Conservation (phyloP, 805 yeast species). For the Teunomyces panamensis region DNA sequence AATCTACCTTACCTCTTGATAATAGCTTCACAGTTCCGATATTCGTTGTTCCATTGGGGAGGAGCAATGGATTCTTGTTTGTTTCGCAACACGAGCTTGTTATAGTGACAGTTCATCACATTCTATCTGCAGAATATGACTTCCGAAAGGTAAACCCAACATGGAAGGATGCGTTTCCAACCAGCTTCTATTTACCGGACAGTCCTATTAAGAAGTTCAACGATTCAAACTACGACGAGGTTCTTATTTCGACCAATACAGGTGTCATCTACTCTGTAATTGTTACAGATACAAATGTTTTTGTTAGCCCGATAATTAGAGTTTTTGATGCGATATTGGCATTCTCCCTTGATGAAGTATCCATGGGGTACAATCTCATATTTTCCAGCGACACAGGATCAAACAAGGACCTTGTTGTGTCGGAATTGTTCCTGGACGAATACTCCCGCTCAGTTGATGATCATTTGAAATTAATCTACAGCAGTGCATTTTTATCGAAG, state of each 20-base stretch:
- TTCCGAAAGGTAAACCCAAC: conserved; percentile 21
- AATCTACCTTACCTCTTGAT: conserved; percentile 39
- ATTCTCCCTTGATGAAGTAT: conserved; percentile 23
- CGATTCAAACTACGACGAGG: conserved; percentile 17
- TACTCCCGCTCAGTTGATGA: neutral
- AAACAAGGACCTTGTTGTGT: conserved; percentile 33
- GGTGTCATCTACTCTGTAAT: conserved; percentile 33
- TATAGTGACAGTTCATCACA: conserved; percentile 41
- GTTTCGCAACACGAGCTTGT: conserved; percentile 32
- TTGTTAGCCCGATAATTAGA: conserved; percentile 27
- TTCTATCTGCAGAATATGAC: conserved; percentile 45
- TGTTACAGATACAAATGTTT: conserved; percentile 13
- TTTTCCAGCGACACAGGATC: conserved; percentile 43
- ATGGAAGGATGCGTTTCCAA: conserved; percentile 36
- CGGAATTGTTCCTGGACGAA: conserved; percentile 18
- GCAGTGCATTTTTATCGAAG: conserved; percentile 19
- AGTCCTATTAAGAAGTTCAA: conserved; percentile 12
- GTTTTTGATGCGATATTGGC: conserved; percentile 36
- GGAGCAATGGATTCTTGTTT: conserved; percentile 36
- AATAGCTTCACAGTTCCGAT: conserved; percentile 41
- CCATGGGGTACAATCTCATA: conserved; percentile 20
- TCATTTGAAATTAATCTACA: conserved; percentile 15
- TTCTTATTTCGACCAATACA: conserved; percentile 31
- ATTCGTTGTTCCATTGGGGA: conserved; percentile 38
- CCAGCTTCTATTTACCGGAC: conserved; percentile 30